phyloP scores from a whole-genome alignment of 2,329 filamentous ascomycete species.

The Diaporthe nobilis region DNA sequence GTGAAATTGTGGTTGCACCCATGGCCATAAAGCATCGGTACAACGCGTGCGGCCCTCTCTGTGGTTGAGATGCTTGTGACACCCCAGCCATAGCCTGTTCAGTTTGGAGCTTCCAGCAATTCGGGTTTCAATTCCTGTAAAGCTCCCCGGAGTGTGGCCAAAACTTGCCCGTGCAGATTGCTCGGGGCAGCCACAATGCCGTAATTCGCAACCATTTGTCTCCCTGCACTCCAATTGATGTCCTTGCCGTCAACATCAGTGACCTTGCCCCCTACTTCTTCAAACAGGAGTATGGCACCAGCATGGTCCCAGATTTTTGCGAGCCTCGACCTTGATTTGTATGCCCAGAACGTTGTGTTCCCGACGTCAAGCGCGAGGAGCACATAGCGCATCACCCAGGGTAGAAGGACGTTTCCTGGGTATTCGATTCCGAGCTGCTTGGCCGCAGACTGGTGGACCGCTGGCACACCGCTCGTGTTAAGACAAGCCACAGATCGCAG shows the following conservation, averaged over 20 bases:
- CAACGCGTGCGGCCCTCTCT: too few species aligned
- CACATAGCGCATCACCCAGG: constrained; percentile 71
- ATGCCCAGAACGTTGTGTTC: constrained; percentile 70
- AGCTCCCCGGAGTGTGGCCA: constrained; percentile 54
- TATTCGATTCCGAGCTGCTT: constrained; percentile 57
- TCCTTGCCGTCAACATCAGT: constrained; percentile 67
- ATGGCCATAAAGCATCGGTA: not conserved
- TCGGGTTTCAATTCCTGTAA: constrained; percentile 52
- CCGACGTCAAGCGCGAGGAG: constrained; percentile 65
- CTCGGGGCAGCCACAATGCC: constrained; percentile 69
- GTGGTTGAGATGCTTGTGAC: not conserved
- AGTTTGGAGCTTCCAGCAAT: constrained; percentile 46
- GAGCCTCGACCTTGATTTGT: constrained; percentile 61
- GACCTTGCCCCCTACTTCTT: constrained; percentile 68
- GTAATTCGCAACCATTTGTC: constrained; percentile 65
- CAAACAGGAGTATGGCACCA: constrained; percentile 71
- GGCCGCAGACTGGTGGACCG: constrained; percentile 62
- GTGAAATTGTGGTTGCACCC: not conserved
- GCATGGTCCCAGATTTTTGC: constrained; percentile 74
- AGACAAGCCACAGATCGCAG: constrained; percentile 64
- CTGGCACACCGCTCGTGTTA: constrained; percentile 60
- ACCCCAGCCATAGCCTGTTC: constrained; percentile 1
- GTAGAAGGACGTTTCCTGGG: constrained; percentile 66
- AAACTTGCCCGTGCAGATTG: constrained; percentile 58
- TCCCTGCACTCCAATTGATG: constrained; percentile 64